These are phyloP conservation scores for Anisodus tanguticus DNA, from an alignment of 257 asterid genomes.

Conservation along the genomic window DNA sequence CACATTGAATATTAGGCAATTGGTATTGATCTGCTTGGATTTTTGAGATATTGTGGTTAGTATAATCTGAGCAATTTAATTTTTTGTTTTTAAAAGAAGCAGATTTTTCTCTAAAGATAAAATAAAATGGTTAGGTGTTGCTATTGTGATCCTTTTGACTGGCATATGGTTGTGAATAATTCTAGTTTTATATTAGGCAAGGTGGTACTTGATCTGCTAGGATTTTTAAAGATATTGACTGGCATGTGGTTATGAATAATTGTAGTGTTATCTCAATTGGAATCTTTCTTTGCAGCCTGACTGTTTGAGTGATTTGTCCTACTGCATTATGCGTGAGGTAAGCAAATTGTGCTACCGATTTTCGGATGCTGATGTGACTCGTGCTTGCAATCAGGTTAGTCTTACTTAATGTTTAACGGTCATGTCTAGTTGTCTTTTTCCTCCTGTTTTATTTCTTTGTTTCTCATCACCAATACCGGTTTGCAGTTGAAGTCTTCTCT, in stretches of 20 bases:
- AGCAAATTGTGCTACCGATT: conserved; percentile 73
- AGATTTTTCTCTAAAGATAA: neutral
- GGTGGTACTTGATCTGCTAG: neutral
- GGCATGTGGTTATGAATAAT: neutral
- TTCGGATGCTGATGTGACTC: conserved; percentile 71
- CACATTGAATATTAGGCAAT: neutral
- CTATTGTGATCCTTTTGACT: neutral
- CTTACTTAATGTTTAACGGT: neutral
- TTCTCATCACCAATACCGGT: conserved; percentile 2
- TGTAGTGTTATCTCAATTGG: neutral
- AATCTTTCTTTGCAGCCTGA: conserved; percentile 65
- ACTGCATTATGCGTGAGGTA: conserved; percentile 70
- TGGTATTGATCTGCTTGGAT: neutral
- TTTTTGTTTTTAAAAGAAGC: neutral
- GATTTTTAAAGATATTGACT: conserved; percentile 1
- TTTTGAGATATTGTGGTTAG: conserved; percentile 1
- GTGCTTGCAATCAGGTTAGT: conserved; percentile 85
- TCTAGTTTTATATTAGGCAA: neutral
- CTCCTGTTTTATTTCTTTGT: neutral
- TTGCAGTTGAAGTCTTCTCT: conserved; percentile 88
- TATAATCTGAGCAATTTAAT: neutral
- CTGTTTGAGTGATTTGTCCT: conserved; percentile 77
- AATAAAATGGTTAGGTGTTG: neutral
- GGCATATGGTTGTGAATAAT: neutral
- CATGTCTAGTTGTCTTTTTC: neutral